A percentile compares a stretch with the other conserved stretches of the same genome.
Evolutionary conservation across 2,329 filamentous ascomycete genomes (phyloP).

Genomic region (Cercospora sojina): DNA sequence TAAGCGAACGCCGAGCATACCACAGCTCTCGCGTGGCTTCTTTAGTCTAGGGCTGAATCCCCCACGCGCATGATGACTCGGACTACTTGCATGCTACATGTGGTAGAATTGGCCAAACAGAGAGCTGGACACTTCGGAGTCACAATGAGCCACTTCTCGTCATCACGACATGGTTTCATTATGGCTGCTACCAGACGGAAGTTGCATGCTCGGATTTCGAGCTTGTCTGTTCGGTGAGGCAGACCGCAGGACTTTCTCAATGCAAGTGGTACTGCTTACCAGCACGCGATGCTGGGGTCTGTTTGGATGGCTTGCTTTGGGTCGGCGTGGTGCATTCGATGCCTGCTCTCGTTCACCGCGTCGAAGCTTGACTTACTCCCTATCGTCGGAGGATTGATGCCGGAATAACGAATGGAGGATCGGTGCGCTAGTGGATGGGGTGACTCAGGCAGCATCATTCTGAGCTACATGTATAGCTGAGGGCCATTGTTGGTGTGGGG

Average conservation of each 20-base stretch:
- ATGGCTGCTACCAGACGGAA: not conserved
- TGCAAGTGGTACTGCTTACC: not conserved
- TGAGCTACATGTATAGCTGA: not conserved
- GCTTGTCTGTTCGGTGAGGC: not conserved
- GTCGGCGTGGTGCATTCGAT: not conserved
- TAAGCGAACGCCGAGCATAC: conserved; percentile 12
- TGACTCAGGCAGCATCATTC: conserved; percentile 8
- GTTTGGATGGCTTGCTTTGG: not conserved
- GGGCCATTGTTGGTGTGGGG: not conserved
- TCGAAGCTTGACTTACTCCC: not conserved
- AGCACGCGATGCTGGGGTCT: not conserved
- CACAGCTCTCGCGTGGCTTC: not conserved
- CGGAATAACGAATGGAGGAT: not conserved
- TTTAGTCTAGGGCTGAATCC: not conserved
- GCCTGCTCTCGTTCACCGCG: not conserved
- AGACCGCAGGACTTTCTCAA: not conserved
- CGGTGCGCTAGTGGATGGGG: not conserved
- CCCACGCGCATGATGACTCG: conserved; percentile 1
- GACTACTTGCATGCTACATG: not conserved
- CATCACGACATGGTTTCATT: not conserved
- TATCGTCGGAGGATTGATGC: not conserved
- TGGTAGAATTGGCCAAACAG: not conserved
- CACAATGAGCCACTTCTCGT: not conserved
- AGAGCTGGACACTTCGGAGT: not conserved
- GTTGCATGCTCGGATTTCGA: not conserved